A percentile compares a stretch with the other conserved stretches of the same genome.
Conservation (phyloP, 2,329 filamentous ascomycete genomes). For the Penicillium sp. region DNA sequence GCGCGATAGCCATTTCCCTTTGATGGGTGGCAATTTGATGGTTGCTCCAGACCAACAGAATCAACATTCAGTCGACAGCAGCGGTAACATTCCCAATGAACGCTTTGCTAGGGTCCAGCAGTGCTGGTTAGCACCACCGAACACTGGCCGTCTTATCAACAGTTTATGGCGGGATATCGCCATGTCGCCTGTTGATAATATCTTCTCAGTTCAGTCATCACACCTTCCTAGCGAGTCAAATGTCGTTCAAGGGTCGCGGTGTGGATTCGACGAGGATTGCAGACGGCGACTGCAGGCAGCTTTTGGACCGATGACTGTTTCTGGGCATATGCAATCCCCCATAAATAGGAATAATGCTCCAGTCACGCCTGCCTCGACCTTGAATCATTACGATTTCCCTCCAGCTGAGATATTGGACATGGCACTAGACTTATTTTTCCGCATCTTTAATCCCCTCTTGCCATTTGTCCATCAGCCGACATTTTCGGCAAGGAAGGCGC, state of each 20-base stretch:
- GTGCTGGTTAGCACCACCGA: slow-evolving; percentile 44
- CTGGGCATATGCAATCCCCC: slow-evolving; percentile 21
- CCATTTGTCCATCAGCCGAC: slow-evolving; percentile 56
- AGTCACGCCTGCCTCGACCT: slow-evolving; percentile 21
- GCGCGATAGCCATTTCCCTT: slow-evolving; percentile 25
- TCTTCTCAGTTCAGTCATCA: slow-evolving; percentile 35
- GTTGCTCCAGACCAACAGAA: slow-evolving; percentile 26
- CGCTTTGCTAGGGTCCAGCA: slow-evolving; percentile 45
- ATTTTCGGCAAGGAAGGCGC: slow-evolving; percentile 52
- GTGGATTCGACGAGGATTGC: slow-evolving; percentile 46
- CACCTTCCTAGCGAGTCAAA: slow-evolving; percentile 23
- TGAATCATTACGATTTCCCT: slow-evolving; percentile 42
- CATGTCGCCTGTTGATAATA: slow-evolving; percentile 39
- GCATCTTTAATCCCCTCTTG: slow-evolving; percentile 54
- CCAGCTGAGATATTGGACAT: slow-evolving; percentile 56
- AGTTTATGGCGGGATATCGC: slow-evolving; percentile 44
- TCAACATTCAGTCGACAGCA: slow-evolving; percentile 25
- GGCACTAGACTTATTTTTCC: slow-evolving; percentile 55
- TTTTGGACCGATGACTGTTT: slow-evolving; percentile 31
- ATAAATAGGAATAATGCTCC: slow-evolving; percentile 20
- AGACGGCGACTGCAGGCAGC: slow-evolving; percentile 40
- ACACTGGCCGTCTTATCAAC: slow-evolving; percentile 43
- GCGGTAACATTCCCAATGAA: slow-evolving; percentile 40
- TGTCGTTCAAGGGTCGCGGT: slow-evolving; percentile 33
- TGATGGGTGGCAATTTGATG: slow-evolving; percentile 24